Evolutionary conservation across 805 yeast species (phyloP), one percentile per base, ranked within the genome.

Genomic region (Myxozyma vanderwaltii): DNA sequence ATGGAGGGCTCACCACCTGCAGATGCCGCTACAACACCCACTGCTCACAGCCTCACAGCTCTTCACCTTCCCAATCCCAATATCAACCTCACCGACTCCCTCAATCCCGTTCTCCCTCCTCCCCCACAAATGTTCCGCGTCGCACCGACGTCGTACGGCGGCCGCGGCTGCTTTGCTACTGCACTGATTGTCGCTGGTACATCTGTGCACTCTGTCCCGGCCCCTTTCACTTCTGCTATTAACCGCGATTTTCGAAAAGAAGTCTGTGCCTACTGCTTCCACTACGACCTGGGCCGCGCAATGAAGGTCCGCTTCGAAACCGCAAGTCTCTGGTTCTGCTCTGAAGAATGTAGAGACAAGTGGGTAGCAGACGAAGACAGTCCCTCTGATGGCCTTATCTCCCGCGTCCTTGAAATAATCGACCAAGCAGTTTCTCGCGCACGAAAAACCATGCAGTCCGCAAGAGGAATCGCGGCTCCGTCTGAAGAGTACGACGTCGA

Each of bases 81-180:
- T 35, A 35, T 35, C n/a, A n/a, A n/a, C n/a, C n/a, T 35, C 38
- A 13, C n/a, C 38, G 38, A 17, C 38, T 2, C 43, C 19, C 43
- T n/a, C 19, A 17, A 15, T 21, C 19, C 43, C 2, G 17, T 19
- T 8, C 10, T 21, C 7, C 19, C 19, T 38, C 21, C 43, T 19
- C 17, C 43, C 43, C 21, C 5, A 38, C 3, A 7, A 38, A 51
- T 46, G 44, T 61, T 54, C 43, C 39, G 24, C 29, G 48, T 61
- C 12, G 35, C 49, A 10, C 61, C 60, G 4, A 82, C 86, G 3
- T 69, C 71, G 41, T 81, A 79, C 78, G 79, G 82, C 38, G 87
- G 88, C n/a, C 74, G 88, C 56, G 88, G 88, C 1, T 83, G 86
- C 64, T 84, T 81, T 68, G 80, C 88, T 8, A 63, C 58, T 0